phyloP scores from a whole-genome alignment of 192 early-diverging fungal genomes.

The Powellomyces hirtus region DNA sequence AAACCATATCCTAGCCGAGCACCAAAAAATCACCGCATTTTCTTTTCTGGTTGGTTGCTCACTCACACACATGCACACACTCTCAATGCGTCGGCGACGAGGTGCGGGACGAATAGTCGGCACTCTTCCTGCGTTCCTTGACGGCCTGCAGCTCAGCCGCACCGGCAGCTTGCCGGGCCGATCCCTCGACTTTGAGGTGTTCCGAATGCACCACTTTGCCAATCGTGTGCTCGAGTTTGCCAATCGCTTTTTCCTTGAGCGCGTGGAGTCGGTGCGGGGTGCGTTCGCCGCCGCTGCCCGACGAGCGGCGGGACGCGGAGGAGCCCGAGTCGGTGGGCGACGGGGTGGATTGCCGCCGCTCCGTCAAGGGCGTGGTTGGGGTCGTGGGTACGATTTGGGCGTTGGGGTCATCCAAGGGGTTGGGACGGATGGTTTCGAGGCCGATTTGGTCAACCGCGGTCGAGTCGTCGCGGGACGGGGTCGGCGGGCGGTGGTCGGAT shows the following conservation, averaged over 20 bases:
- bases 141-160: conserved; percentile 2
- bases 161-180: background rate
- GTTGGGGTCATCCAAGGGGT: conserved; percentile 1
- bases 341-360: background rate
- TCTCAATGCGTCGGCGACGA: too few species aligned
- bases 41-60: too few species aligned
- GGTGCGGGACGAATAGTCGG: too few species aligned
- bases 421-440: background rate
- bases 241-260: conserved; percentile 1
- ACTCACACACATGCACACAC: too few species aligned
- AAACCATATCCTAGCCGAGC: too few species aligned
- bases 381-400: background rate
- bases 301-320: background rate
- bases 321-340: background rate
- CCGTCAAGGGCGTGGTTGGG: background rate
- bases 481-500: background rate
- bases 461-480: conserved; percentile 12
- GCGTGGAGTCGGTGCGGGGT: background rate
- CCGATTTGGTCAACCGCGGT: background rate
- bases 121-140: conserved; percentile 12
- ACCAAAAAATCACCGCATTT: too few species aligned
- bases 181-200: conserved; percentile 4
- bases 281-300: background rate
- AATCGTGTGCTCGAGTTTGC: conserved; percentile 9
- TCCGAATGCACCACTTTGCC: conserved; percentile 8